A percentile compares a stretch with the other conserved stretches of the same genome.
Evolutionary conservation across 805 yeast species (phyloP).

Genomic region (Kockiozyma suomiensis): DNA sequence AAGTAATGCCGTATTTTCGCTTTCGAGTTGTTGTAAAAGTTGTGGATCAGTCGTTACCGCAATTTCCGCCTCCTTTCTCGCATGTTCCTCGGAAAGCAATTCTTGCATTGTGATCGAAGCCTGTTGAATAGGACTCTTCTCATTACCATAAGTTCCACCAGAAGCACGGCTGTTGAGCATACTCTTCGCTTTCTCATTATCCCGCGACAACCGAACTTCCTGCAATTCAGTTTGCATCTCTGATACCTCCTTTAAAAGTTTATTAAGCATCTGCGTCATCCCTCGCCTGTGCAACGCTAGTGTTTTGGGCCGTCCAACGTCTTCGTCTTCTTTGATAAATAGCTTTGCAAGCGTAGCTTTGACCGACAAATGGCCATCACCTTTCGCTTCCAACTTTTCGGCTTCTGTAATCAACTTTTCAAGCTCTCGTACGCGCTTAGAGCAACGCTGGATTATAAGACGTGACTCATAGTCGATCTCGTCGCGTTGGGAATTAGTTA

Average conservation of each 20-base stretch:
- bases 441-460: constrained; percentile 43
- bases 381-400: constrained; percentile 32
- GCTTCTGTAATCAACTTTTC: constrained; percentile 36
- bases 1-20: constrained; percentile 44
- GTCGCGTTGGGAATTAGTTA: constrained; percentile 45
- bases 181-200: constrained; percentile 36
- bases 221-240: constrained; percentile 43
- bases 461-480: constrained; percentile 46
- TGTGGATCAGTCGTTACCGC: constrained; percentile 10
- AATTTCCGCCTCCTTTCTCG: not conserved
- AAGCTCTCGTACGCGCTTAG: constrained; percentile 38
- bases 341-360: constrained; percentile 3
- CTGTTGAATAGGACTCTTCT: not conserved
- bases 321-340: constrained; percentile 32
- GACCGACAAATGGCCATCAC: not conserved
- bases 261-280: constrained; percentile 43
- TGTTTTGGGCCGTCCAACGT: constrained; percentile 33
- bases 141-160: not conserved
- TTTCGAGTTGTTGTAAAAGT: constrained; percentile 40
- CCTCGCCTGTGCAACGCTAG: constrained; percentile 44
- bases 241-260: constrained; percentile 39
- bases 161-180: constrained; percentile 16
- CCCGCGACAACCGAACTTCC: constrained; percentile 41
- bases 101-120: constrained; percentile 3
- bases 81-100: constrained; percentile 1